Percentiles rank a stretch among this genome's conserved stretches.
Conservation (phyloP, 768 basidiomycete species). For the Termitomyces sp. region DNA sequence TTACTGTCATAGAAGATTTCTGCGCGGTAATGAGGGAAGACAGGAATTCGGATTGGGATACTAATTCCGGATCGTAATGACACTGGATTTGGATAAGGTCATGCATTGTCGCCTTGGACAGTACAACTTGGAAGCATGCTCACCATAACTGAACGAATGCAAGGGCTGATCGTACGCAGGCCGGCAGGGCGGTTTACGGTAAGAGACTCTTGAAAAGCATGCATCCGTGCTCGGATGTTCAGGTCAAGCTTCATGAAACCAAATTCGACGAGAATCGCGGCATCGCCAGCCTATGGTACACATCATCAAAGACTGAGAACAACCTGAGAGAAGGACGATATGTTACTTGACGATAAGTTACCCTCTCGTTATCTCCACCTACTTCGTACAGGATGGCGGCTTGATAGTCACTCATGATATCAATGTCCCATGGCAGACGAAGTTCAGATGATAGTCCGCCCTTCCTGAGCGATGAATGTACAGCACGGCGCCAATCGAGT, state of each 20-base stretch:
- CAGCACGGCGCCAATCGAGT: neutral
- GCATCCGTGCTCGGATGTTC: slow-evolving; percentile 48
- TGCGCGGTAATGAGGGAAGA: slow-evolving; percentile 32
- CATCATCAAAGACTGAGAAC: neutral
- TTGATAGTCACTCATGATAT: neutral
- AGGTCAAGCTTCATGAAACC: slow-evolving; percentile 51
- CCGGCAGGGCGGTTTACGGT: slow-evolving; percentile 25
- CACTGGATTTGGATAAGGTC: neutral
- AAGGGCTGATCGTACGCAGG: slow-evolving; percentile 39
- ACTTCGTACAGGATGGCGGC: neutral
- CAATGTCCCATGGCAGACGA: neutral
- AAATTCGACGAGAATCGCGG: slow-evolving; percentile 58
- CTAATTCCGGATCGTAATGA: slow-evolving; percentile 34
- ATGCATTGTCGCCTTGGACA: slow-evolving; percentile 32
- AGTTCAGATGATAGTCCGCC: neutral
- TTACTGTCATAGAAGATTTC: slow-evolving; percentile 26
- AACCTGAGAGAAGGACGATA: neutral
- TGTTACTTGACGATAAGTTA: slow-evolving; percentile 51
- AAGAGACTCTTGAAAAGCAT: slow-evolving; percentile 44
- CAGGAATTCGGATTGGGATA: slow-evolving; percentile 41
- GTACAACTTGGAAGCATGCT: slow-evolving; percentile 34
- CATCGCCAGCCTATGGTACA: slow-evolving; percentile 49
- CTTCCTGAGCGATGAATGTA: neutral
- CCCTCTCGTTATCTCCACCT: slow-evolving; percentile 8
- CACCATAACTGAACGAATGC: slow-evolving; percentile 58